Evolutionary conservation across 352 stramenopile species (phyloP).

Genomic region (Pythium rhizo-oryzae): DNA sequence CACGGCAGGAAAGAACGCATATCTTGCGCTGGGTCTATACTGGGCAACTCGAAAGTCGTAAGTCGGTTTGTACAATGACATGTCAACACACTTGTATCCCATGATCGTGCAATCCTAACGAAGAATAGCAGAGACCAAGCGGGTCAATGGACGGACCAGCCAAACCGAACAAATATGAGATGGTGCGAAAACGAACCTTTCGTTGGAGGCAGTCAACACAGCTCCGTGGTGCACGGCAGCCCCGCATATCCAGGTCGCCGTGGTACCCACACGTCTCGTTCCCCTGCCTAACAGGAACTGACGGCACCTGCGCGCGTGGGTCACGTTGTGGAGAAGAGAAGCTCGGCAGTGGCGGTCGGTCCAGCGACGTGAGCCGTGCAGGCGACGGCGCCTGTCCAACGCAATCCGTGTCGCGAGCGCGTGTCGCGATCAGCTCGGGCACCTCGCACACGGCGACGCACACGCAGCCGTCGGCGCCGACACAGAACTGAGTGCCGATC

Average conservation of each 20-base stretch:
- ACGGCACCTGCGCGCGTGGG: not conserved
- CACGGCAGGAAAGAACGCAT: slow-evolving; percentile 11
- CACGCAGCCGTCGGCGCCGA: slow-evolving; percentile 1
- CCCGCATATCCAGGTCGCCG: slow-evolving; percentile 1
- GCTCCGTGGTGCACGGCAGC: slow-evolving; percentile 12
- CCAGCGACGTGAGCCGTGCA: not conserved
- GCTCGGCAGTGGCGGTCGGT: not conserved
- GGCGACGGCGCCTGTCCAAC: not conserved
- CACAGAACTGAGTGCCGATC: slow-evolving; percentile 17
- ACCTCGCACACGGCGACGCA: slow-evolving; percentile 32
- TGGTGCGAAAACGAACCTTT: no score
- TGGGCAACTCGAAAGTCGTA: slow-evolving; percentile 9
- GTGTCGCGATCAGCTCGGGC: slow-evolving; percentile 4
- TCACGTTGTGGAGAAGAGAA: slow-evolving; percentile 7
- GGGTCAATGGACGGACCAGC: no score
- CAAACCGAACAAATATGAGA: no score
- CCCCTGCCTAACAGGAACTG: not conserved
- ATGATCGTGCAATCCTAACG: slow-evolving; percentile 11
- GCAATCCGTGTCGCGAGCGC: not conserved
- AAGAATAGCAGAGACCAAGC: no score
- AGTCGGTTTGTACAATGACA: not conserved
- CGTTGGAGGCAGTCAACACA: slow-evolving; percentile 10
- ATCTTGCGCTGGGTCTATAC: no score
- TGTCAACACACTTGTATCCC: not conserved
- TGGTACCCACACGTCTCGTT: slow-evolving; percentile 10